Evolutionary conservation across 177 flowering plant species (phyloP).

Genomic region (Vitis hybrid): DNA sequence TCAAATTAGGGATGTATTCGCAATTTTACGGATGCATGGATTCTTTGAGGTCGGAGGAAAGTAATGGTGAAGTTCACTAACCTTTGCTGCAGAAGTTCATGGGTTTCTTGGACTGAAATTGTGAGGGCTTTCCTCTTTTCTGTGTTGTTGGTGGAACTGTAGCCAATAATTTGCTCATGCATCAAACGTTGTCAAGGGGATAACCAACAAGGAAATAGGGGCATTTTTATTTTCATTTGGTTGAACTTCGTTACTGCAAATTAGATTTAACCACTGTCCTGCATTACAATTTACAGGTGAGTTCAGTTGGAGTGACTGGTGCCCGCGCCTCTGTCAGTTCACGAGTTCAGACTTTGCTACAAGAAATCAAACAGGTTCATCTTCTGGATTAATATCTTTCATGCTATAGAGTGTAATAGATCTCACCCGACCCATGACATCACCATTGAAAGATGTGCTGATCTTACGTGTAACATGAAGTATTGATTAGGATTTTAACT

Average conservation of each 20-base stretch:
- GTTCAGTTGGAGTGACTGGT: constrained; percentile 87
- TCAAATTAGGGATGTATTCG: no score
- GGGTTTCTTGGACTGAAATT: no score
- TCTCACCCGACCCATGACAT: not conserved
- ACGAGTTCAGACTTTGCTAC: constrained; percentile 54
- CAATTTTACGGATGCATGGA: no score
- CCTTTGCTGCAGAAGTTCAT: no score
- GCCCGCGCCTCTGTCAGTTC: constrained; percentile 65
- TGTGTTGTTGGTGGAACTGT: no score
- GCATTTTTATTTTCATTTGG: not conserved
- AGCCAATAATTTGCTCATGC: no score
- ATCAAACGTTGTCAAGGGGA: no score
- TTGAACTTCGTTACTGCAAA: not conserved
- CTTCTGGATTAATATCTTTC: constrained; percentile 4
- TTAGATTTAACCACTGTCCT: not conserved
- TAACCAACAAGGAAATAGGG: no score
- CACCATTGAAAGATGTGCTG: not conserved
- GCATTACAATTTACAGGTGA: constrained; percentile 44
- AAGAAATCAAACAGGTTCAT: constrained; percentile 75
- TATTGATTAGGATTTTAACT: not conserved
- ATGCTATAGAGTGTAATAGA: not conserved
- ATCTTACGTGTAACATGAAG: not conserved
- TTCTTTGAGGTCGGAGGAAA: no score
- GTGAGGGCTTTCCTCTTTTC: no score
- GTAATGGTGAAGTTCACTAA: no score